Conservation (phyloP, 805 yeast species). For the Komagataella pseudopastoris region DNA sequence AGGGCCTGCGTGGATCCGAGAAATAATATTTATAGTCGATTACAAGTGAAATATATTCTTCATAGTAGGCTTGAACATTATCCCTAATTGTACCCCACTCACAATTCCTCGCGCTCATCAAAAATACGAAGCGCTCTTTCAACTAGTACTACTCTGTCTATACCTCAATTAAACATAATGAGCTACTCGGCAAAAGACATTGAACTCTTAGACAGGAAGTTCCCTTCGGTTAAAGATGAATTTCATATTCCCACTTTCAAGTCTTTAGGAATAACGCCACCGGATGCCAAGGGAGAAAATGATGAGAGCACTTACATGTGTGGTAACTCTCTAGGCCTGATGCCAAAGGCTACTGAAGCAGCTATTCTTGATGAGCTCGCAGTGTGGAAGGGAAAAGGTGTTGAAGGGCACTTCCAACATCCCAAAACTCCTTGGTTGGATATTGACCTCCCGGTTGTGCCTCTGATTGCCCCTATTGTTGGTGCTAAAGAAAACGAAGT, state of each 20-base stretch:
- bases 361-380: slow-evolving; percentile 56
- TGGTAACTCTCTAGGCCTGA: slow-evolving; percentile 89
- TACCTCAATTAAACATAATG: background rate
- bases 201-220: background rate
- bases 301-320: slow-evolving; percentile 39
- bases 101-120: background rate
- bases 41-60: background rate
- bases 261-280: slow-evolving; percentile 36
- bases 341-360: slow-evolving; percentile 52
- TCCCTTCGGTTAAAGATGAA: slow-evolving; percentile 15
- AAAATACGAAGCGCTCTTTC: too few species aligned
- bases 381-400: slow-evolving; percentile 77
- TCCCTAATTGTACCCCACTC: too few species aligned
- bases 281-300: slow-evolving; percentile 1
- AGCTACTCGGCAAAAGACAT: background rate
- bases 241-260: slow-evolving; percentile 58
- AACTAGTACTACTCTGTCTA: background rate
- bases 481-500: slow-evolving; percentile 73
- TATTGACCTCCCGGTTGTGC: slow-evolving; percentile 65
- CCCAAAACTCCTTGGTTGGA: slow-evolving; percentile 71
- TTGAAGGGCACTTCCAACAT: slow-evolving; percentile 74
- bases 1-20: background rate
- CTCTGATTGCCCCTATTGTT: slow-evolving; percentile 56
- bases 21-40: background rate
- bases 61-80: background rate